Percentiles rank a stretch among this genome's conserved stretches.
Conservation (phyloP, 345 rosid genomes). For the Aquilaria sinensis region DNA sequence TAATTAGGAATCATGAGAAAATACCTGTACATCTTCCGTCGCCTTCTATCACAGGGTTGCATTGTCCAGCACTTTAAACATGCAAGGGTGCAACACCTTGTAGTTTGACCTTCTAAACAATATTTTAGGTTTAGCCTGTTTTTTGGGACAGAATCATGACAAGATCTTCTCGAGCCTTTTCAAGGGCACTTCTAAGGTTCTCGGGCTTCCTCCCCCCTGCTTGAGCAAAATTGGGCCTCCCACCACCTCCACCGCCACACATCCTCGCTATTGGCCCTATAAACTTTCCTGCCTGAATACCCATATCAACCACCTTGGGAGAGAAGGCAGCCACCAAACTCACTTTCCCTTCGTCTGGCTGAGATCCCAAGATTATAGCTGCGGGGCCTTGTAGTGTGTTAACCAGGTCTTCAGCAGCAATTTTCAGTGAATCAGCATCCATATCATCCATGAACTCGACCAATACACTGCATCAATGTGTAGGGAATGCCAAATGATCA, state of each 20-base stretch:
- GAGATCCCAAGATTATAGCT: constrained; percentile 71
- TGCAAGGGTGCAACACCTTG: too few relatives aligned
- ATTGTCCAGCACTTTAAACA: too few relatives aligned
- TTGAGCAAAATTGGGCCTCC: constrained; percentile 91
- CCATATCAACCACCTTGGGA: constrained; percentile 59
- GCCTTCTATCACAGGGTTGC: too few relatives aligned
- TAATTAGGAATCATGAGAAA: too few relatives aligned
- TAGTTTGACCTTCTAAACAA: too few relatives aligned
- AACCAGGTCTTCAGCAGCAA: constrained; percentile 70
- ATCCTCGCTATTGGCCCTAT: constrained; percentile 75
- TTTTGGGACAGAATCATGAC: constrained; percentile 48
- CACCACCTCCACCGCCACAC: constrained; percentile 97
- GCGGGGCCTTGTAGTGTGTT: constrained; percentile 71
- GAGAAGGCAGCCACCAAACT: constrained; percentile 90
- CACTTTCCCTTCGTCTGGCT: constrained; percentile 85
- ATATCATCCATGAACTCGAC: constrained; percentile 79
- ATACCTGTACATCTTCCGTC: too few relatives aligned
- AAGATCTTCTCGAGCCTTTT: constrained; percentile 66
- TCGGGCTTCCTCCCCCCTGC: constrained; percentile 92
- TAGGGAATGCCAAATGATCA: neutral
- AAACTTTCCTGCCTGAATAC: constrained; percentile 88
- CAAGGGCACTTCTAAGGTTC: constrained; percentile 59
- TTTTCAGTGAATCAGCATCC: constrained; percentile 81
- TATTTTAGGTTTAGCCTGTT: constrained; percentile 23
- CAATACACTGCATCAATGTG: constrained; percentile 45